A percentile compares a stretch with the other conserved stretches of the same genome.
phyloP scores from a whole-genome alignment of 2,329 filamentous ascomycete species.

The Juglanconis oblonga region DNA sequence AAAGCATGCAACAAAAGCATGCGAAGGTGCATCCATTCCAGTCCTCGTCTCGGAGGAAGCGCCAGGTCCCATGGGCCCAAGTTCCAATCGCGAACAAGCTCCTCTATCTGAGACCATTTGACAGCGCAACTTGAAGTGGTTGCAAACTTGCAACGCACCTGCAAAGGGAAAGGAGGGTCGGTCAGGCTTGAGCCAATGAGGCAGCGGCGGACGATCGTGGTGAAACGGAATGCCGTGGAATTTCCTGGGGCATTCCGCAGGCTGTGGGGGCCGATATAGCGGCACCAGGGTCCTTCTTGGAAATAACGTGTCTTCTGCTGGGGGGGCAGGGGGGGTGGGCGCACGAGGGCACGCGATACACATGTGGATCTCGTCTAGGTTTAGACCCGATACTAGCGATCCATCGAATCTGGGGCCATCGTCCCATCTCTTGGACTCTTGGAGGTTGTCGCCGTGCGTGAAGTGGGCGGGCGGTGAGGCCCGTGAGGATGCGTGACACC shows the following conservation, averaged over 20 bases:
- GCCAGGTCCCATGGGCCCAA: background rate
- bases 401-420: background rate
- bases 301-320: slow-evolving; percentile 11
- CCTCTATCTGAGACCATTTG: slow-evolving; percentile 14
- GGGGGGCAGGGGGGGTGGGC: too few relatives aligned
- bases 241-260: background rate
- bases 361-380: background rate
- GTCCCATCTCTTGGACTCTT: background rate
- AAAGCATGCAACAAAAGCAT: too few relatives aligned
- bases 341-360: slow-evolving; percentile 11
- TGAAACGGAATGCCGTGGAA: slow-evolving; percentile 18
- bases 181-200: slow-evolving; percentile 13
- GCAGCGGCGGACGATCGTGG: background rate
- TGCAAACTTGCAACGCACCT: slow-evolving; percentile 8
- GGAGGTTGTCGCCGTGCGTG: background rate
- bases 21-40: background rate
- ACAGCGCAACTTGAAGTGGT: slow-evolving; percentile 8
- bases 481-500: background rate
- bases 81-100: slow-evolving; percentile 1
- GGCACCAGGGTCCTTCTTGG: background rate
- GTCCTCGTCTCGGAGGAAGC: background rate
- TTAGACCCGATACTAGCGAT: background rate
- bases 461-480: background rate
- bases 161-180: slow-evolving; percentile 13
- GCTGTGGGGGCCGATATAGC: background rate